Percentiles rank a stretch among this genome's conserved stretches.
phyloP scores from a whole-genome alignment of 257 asterid species.

The Nicotiana benthamiana region DNA sequence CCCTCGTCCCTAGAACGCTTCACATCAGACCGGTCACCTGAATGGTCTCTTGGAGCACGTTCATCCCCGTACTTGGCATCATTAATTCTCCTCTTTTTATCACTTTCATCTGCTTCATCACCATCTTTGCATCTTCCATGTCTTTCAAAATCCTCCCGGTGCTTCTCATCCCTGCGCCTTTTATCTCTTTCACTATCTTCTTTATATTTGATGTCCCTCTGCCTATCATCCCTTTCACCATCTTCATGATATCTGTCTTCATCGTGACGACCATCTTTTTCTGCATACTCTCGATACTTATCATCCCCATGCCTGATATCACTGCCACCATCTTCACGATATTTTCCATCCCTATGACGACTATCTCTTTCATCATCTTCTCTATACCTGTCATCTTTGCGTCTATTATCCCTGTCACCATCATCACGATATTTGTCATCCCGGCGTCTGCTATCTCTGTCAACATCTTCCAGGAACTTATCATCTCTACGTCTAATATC shows the following conservation, averaged over 20 bases:
- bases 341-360: conserved; percentile 49
- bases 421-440: conserved; percentile 57
- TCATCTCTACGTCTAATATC: conserved; percentile 24
- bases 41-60: conserved; percentile 42
- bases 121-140: conserved; percentile 48
- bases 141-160: conserved; percentile 57
- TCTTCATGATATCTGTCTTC: conserved; percentile 61
- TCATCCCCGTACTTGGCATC: conserved; percentile 67
- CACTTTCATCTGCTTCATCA: conserved; percentile 49
- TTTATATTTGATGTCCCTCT: conserved; percentile 39
- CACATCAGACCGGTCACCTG: conserved; percentile 60
- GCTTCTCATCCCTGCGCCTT: conserved; percentile 52
- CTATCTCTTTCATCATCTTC: conserved; percentile 54
- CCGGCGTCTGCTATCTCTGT: conserved; percentile 54
- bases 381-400: conserved; percentile 42
- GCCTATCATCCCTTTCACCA: conserved; percentile 44
- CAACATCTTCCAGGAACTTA: conserved; percentile 48
- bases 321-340: conserved; percentile 47
- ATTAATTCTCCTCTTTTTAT: conserved; percentile 62
- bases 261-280: conserved; percentile 45
- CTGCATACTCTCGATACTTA: conserved; percentile 53
- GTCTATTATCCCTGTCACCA: conserved; percentile 42
- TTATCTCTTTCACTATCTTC: conserved; percentile 52
- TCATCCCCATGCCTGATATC: conserved; percentile 51
- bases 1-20: conserved; percentile 60